A percentile compares a stretch with the other conserved stretches of the same genome.
Conservation (phyloP, 2,329 filamentous ascomycete species). For the Botrytis aclada region DNA sequence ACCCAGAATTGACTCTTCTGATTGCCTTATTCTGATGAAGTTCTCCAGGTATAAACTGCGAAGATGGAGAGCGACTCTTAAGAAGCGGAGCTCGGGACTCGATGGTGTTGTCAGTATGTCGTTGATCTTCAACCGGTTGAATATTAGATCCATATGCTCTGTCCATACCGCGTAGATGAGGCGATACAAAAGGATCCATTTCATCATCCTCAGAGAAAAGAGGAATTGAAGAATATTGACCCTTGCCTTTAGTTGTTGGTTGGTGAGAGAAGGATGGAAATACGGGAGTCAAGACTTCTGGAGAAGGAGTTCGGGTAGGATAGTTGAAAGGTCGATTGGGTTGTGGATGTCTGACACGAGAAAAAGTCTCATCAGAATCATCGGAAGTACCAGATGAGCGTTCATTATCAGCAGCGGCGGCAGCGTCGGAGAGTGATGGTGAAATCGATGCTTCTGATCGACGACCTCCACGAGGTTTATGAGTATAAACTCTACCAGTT, state of each 20-base stretch:
- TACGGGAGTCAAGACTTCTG: background rate
- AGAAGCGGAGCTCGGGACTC: conserved; percentile 21
- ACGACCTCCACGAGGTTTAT: conserved; percentile 25
- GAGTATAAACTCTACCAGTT: conserved; percentile 26
- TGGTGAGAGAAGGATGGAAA: conserved; percentile 8
- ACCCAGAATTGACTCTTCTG: conserved; percentile 42
- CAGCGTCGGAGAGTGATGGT: conserved; percentile 18
- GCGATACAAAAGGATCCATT: conserved; percentile 28
- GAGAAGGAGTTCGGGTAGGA: conserved; percentile 20
- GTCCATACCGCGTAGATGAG: conserved; percentile 17
- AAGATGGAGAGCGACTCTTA: conserved; percentile 27
- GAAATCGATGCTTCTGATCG: conserved; percentile 27
- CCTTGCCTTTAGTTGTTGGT: conserved; percentile 14
- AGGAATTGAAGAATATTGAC: conserved; percentile 30
- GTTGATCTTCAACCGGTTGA: background rate
- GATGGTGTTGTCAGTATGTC: background rate
- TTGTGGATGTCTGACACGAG: conserved; percentile 22
- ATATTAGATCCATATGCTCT: conserved; percentile 8
- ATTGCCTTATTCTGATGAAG: conserved; percentile 39
- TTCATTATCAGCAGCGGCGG: conserved; percentile 34
- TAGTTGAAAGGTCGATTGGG: conserved; percentile 14
- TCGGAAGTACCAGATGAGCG: conserved; percentile 34
- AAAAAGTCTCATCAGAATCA: conserved; percentile 34
- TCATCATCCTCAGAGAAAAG: conserved; percentile 23
- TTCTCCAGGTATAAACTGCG: conserved; percentile 39